Evolutionary conservation across 1,139 yeast species (phyloP), one percentile per base, ranked within the genome.

Genomic region (Yamadazyma epiphylla): DNA sequence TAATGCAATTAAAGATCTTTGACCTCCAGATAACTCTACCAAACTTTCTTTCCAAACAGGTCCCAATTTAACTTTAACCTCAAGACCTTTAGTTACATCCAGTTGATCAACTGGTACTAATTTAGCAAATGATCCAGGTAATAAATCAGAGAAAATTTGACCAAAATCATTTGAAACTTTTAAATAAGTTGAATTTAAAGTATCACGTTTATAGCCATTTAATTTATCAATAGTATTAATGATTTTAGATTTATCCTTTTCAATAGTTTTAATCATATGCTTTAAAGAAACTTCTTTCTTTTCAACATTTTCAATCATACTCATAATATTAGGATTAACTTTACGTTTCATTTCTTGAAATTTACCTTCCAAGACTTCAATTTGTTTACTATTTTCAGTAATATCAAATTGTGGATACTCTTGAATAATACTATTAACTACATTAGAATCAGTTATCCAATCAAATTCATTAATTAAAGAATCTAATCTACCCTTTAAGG

Each of bases 11-110:
- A 91, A 72, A 0, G 97, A 91, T 43, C 98, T 65, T 57, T 94
- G 99, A 19, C 99, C 99, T 36, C 99, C 99, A 11, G 96, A 87
- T 28, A 94, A 67, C 58, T 94, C 99, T 4, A 89, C 94, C 42
- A 94, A 71, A 47, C 95, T 85, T 46, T 89, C 96, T 53, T 94
- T 94, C 98, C 98, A 91, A 7, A 89, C 88, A 30, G 75, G 79
- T 4, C 98, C 98, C 16, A 94, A 64, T 47, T 86, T 80, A 1
- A 94, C 98, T 52, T 81, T 84, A 20, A 94, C 94, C 51, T 87
- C 96, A 19, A 94, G 65, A 15, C 99, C 99, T 43, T 84, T 77
- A 0, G 96, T 85, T 6, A 94, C 86, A 48, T 88, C 95, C 48
- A 74, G 71, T 26, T 77, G 76, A 45, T 86, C 87, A 1, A 80